A percentile compares a stretch with the other conserved stretches of the same genome.
Conservation (phyloP, 805 yeast genomes). For the Blastobotrys peoriensis region DNA sequence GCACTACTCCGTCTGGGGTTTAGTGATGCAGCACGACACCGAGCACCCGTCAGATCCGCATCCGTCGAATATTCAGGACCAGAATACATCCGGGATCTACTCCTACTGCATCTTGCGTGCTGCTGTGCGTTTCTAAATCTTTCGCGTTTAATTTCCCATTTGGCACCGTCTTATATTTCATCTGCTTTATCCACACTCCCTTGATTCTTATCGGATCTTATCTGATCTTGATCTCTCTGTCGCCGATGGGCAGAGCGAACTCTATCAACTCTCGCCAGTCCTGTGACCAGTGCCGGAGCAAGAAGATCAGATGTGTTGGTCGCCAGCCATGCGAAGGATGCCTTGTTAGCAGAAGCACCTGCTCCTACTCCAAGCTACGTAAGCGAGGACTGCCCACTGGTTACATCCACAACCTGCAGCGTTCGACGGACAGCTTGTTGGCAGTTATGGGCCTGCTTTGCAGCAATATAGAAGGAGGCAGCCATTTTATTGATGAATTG, state of each 20-base stretch:
- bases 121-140: too few relatives aligned
- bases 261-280: conserved; percentile 7
- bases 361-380: conserved; percentile 8
- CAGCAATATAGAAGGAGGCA: conserved; percentile 5
- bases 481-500: background rate
- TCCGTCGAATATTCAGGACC: too few relatives aligned
- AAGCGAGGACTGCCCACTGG: conserved; percentile 13
- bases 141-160: too few relatives aligned
- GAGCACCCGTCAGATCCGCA: too few relatives aligned
- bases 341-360: background rate
- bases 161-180: too few relatives aligned
- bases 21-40: too few relatives aligned
- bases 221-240: too few relatives aligned
- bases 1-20: too few relatives aligned
- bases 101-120: too few relatives aligned
- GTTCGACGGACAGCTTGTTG: conserved; percentile 7
- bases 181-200: too few relatives aligned
- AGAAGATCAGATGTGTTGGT: conserved; percentile 11
- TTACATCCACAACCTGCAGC: conserved; percentile 9
- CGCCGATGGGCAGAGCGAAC: conserved; percentile 2
- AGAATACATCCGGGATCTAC: too few relatives aligned
- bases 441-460: conserved; percentile 7
- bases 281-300: conserved; percentile 11
- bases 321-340: conserved; percentile 8
- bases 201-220: too few relatives aligned